Base-by-base conservation (phyloP, 768 basidiomycete species). In the Amanita pseudoporphyria region DNA sequence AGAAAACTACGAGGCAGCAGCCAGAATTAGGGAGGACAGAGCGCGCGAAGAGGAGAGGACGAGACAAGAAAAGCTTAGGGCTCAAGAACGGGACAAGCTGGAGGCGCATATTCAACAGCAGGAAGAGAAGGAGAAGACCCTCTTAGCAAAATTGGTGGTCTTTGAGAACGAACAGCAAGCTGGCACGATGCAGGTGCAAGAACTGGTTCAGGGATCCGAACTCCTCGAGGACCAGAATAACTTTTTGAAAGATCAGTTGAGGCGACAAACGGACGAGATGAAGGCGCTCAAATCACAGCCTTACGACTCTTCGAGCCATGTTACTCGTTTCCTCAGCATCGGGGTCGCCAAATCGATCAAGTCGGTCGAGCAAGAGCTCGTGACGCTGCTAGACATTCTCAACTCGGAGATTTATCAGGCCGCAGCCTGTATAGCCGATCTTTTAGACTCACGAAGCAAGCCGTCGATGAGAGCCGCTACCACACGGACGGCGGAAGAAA, bases 331-430 rank as follows among this genome's bases (percentile, higher is more conserved):
- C 44, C 30, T 35, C 12, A 31, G 21, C 40, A 45, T 36, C 18
- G 49, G 51, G 45, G 51, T 16, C 24, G 51, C 32, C n/a, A 41
- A 39, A 32, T 22, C 49, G 13, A 31, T 9, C 44, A 54, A 38
- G 33, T 40, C 37, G 19, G 19, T 18, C 7, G 40, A 45, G 35
- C 38, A 42, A 43, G 42, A 36, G 28, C 35, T 40, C 19, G 52
- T n/a, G 44, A 43, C 31, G 22, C 54, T 58, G 12, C 38, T 67
- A 33, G 61, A 67, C 37, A 47, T 57, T 16, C 56, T 71, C 47
- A 71, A 71, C 59, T 64, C 66, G 10, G 69, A 71, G 44, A 65
- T 69, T 19, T 71, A 67, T 57, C 71, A 71, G 56, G 58, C 60
- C 6, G 64, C 69, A 2, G 71, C 71, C 3, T 63, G 64, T 40